These are phyloP conservation scores for Chlorella sp. DNA, from an alignment of 139 green algal genomes.

Conservation along the genomic window DNA sequence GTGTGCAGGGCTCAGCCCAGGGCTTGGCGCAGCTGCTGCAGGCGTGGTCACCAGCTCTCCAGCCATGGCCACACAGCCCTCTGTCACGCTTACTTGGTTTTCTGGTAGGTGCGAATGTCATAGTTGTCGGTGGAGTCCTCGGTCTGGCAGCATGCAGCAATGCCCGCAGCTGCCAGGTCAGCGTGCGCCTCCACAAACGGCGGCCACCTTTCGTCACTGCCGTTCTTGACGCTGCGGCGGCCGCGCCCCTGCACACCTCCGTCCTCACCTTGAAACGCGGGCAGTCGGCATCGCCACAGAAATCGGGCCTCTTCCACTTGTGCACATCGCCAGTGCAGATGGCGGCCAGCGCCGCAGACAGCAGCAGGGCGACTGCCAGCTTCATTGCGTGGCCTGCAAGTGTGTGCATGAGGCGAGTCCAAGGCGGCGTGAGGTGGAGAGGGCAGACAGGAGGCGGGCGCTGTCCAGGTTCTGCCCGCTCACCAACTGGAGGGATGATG, in stretches of 20 bases:
- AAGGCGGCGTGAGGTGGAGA: neutral
- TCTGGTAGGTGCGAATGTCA: conserved; percentile 30
- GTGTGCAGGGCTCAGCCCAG: too few relatives aligned
- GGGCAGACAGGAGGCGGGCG: neutral
- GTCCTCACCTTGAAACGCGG: neutral
- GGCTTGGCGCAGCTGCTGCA: too few relatives aligned
- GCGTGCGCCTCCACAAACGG: too few relatives aligned
- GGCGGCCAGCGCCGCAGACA: neutral
- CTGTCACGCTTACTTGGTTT: too few relatives aligned
- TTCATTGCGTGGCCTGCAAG: neutral
- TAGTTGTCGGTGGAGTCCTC: conserved; percentile 26
- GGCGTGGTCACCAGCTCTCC: too few relatives aligned
- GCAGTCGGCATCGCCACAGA: conserved; percentile 29
- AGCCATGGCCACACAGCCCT: too few relatives aligned
- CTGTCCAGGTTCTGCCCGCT: neutral
- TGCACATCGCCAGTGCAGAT: neutral
- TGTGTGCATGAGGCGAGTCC: neutral
- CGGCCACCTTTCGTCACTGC: too few relatives aligned
- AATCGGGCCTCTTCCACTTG: conserved; percentile 33
- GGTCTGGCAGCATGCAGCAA: too few relatives aligned
- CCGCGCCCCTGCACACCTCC: too few relatives aligned
- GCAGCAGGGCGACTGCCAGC: neutral
- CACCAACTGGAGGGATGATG: neutral
- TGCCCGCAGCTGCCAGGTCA: too few relatives aligned
- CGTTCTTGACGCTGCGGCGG: too few relatives aligned